Base-by-base conservation (phyloP, 345 rosid species). In the Cardamine chenopodiifolia region DNA sequence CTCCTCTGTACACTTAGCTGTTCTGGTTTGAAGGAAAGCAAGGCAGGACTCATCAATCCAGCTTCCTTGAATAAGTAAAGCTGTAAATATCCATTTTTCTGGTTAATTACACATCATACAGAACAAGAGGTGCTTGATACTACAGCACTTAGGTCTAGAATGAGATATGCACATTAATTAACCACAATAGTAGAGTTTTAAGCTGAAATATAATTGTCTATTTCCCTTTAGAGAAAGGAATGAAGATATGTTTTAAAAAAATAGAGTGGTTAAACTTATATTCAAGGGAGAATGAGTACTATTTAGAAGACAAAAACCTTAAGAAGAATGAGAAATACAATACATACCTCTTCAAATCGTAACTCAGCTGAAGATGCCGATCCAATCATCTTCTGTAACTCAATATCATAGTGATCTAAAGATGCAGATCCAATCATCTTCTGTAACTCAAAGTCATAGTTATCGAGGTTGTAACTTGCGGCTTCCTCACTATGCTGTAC, bases 291-390 rank as follows among this genome's bases (percentile, higher is more conserved):
- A 70, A 48, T n/a, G 14, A 57, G 2, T 22, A 71, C 72, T 64
- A 6, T 39, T 65, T 29, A 56, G 28, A 64, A 77, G 39, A 63
- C 45, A 63, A 37, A 12, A 55, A 56, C 26, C 53, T 18, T 71
- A 47, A 55, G 37, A 56, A 14, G 31, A 29, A 23, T 49, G 49
- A 50, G 57, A 65, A 57, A 64, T 77, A 22, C 17, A 29, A 72
- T 52, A 59, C 66, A 61, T 79, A 89, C 94, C 94, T 84, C 82
- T 11, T 72, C 84, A 64, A 64, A 66, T 68, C 66, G 89, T 77
- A 79, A 80, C 68, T 80, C 75, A 32, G 73, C 76, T 32, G 82
- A 75, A 56, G 84, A 71, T 49, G 79, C 75, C 61, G 74, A 77
- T 68, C 78, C 78, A 62, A 76, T 75, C 69, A 69, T 75, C 79